Percentiles rank a stretch among this genome's conserved stretches.
phyloP scores from a whole-genome alignment of 352 stramenopile species.

The Globisporangium parvum region DNA sequence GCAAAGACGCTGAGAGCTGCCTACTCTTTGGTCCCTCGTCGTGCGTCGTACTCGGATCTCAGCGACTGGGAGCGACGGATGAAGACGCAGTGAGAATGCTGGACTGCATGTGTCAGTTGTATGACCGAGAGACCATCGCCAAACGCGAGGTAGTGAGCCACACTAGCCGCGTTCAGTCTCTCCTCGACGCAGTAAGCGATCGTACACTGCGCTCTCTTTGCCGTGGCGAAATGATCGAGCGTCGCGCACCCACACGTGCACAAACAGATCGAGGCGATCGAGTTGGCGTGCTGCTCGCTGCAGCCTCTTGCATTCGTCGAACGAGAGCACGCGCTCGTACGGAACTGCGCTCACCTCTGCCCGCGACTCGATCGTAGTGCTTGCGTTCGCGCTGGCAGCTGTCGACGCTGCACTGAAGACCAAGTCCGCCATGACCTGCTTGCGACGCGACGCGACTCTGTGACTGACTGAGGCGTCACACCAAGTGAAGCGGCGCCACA shows the following conservation, averaged over 20 bases:
- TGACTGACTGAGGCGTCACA: background rate
- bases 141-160: background rate
- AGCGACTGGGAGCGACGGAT: slow-evolving; percentile 30
- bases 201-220: slow-evolving; percentile 33
- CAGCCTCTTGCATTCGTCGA: slow-evolving; percentile 33
- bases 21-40: too few relatives aligned
- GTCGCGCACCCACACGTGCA: slow-evolving; percentile 60
- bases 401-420: slow-evolving; percentile 4
- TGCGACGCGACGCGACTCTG: too few relatives aligned
- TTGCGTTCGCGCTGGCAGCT: background rate
- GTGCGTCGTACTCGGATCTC: slow-evolving; percentile 33
- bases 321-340: slow-evolving; percentile 39
- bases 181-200: background rate
- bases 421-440: slow-evolving; percentile 11
- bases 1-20: too few relatives aligned
- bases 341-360: slow-evolving; percentile 14
- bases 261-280: slow-evolving; percentile 22
- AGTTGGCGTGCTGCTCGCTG: slow-evolving; percentile 21
- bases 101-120: slow-evolving; percentile 10
- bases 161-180: too few relatives aligned
- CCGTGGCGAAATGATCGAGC: slow-evolving; percentile 42
- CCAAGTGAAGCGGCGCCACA: background rate
- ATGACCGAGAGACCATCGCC: background rate
- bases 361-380: background rate
- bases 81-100: slow-evolving; percentile 34